Percentiles rank a stretch among this genome's conserved stretches.
Conservation (phyloP, 2,329 filamentous ascomycete genomes). For the Acarospora socialis region DNA sequence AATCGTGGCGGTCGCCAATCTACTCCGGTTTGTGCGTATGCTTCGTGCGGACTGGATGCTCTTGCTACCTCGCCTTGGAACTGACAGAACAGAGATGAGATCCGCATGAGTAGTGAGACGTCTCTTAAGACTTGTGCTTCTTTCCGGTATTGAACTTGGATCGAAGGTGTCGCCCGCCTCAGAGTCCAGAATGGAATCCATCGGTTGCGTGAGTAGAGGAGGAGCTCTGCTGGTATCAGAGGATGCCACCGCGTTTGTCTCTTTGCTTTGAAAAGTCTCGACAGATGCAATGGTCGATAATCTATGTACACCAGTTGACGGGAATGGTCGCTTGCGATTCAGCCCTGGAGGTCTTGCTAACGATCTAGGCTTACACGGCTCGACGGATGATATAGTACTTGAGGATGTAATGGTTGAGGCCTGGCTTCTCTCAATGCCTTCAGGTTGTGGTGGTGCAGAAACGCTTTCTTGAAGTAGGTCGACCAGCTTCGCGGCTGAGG, state of each 20-base stretch:
- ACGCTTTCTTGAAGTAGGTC: constrained; percentile 11
- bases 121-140: constrained; percentile 32
- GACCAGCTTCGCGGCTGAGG: constrained; percentile 10
- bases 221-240: constrained; percentile 12
- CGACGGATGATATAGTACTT: constrained; percentile 14
- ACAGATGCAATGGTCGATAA: constrained; percentile 46
- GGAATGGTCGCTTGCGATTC: constrained; percentile 31
- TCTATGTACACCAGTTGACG: constrained; percentile 37
- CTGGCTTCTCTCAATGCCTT: constrained; percentile 13
- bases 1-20: constrained; percentile 52
- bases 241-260: constrained; percentile 13
- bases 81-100: constrained; percentile 79
- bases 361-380: constrained; percentile 25
- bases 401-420: constrained; percentile 16
- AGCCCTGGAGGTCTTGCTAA: constrained; percentile 26
- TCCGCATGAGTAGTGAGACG: constrained; percentile 85
- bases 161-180: constrained; percentile 34
- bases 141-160: constrained; percentile 29
- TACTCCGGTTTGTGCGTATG: constrained; percentile 57
- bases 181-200: constrained; percentile 21
- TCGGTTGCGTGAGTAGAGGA: too few relatives aligned
- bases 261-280: constrained; percentile 33
- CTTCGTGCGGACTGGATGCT: constrained; percentile 67
- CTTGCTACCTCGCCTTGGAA: constrained; percentile 44
- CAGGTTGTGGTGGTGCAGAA: constrained; percentile 4